Base-by-base conservation (phyloP, 2,329 filamentous ascomycete species). In the Calycina marina region DNA sequence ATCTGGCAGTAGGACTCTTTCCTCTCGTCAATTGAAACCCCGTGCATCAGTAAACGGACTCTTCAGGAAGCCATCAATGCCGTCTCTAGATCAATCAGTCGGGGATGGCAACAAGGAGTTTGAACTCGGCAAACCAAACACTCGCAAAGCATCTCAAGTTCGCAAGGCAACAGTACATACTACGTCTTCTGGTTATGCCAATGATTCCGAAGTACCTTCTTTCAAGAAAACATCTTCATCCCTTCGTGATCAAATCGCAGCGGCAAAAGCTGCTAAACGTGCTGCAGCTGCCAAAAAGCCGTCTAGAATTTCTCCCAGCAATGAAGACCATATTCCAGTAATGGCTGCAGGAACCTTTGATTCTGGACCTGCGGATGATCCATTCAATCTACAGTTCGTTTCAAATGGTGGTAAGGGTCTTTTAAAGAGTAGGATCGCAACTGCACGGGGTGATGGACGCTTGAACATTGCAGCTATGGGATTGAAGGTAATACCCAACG, bases 401-500 rank as follows among this genome's bases (percentile, higher is more conserved):
- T 34, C 70, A 71, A 40, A 65, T 64, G 34, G 61, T 1, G 67
- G 65, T 33, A 67, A 70, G 40, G 81, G 76, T 41, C 65, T 90
- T 2, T 60, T 94, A 15, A 68, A 71, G 35, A 79, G 78, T 39
- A 74, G 84, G 0, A 69, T 93, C 14, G 69, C 72, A 35, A 60
- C 69, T 11, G 90, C 81, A 2, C 69, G 85, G 29, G 74, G 69
- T 1, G 80, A 80, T 20, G 90, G 90, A 2, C 72, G 77, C 31
- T 63, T 98, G 24, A 94, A 94, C 42, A 86, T 98, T 49, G 77
- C 86, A 1, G 85, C 81, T 0, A 69, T 96, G 64, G 72, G 74
- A 1, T 56, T 98, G 24, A 79, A 74, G 39, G 67, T 78, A 36
- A 79, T 98, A 3, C 90, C 90, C 0, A 56, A 69, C 1, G 82